Conservation (phyloP, 345 rosid species). For the Pistacia integerrima region DNA sequence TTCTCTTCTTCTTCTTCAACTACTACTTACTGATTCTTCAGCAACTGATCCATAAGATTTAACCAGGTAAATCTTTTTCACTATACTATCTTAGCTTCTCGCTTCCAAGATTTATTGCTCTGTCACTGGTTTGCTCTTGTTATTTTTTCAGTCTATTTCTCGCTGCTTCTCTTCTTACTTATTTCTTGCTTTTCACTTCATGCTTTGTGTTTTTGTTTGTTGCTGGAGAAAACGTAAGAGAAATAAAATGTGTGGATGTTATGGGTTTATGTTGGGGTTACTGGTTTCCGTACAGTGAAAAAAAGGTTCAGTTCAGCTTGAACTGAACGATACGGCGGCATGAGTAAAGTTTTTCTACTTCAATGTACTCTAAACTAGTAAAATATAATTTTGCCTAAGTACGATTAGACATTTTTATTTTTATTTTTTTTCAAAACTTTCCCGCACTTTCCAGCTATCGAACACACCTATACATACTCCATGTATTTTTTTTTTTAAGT, state of each 20-base stretch:
- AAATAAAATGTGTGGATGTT: neutral
- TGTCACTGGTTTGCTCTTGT: neutral
- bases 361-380: neutral
- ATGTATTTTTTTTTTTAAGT: neutral
- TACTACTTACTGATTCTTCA: slow-evolving; percentile 7
- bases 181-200: neutral
- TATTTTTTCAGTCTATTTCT: neutral
- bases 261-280: neutral
- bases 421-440: neutral
- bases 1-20: slow-evolving; percentile 19
- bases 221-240: slow-evolving; percentile 6
- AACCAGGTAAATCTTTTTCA: slow-evolving; percentile 18
- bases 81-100: neutral
- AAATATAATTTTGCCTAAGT: too few species aligned
- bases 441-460: slow-evolving; percentile 9
- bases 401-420: neutral
- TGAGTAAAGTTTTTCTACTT: neutral
- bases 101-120: neutral
- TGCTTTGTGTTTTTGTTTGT: slow-evolving; percentile 2
- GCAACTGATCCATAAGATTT: slow-evolving; percentile 15
- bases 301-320: neutral
- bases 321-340: neutral
- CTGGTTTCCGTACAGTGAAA: slow-evolving; percentile 14
- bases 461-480: neutral
- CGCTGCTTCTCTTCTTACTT: neutral